phyloP scores from a whole-genome alignment of 805 yeast species.

The Starmerella lactis-condensi region DNA sequence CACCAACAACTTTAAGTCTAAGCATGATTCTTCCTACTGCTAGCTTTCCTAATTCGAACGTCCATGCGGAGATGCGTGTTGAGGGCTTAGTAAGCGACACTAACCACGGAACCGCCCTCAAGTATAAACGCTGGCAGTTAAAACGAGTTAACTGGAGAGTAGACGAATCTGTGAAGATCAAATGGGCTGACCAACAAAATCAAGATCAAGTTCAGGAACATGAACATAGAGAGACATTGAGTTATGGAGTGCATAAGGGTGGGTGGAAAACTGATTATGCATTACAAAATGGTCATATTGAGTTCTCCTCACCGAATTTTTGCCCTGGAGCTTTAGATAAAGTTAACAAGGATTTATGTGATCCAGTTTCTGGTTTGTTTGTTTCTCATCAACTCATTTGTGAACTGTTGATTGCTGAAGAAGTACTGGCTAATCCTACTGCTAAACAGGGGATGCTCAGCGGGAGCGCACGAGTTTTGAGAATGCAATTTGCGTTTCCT shows the following conservation, averaged over 20 bases:
- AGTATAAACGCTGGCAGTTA: slow-evolving; percentile 67
- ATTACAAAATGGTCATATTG: slow-evolving; percentile 52
- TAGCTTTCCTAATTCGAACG: slow-evolving; percentile 68
- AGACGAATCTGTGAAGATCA: slow-evolving; percentile 43
- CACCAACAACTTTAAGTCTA: slow-evolving; percentile 84
- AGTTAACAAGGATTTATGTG: slow-evolving; percentile 36
- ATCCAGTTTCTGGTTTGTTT: slow-evolving; percentile 57
- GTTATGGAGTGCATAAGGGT: slow-evolving; percentile 60
- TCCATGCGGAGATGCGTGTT: slow-evolving; percentile 64
- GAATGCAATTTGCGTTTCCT: slow-evolving; percentile 81
- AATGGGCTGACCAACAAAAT: slow-evolving; percentile 9
- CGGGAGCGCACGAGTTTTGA: slow-evolving; percentile 81
- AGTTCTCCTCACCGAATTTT: slow-evolving; percentile 28
- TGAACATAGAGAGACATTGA: slow-evolving; percentile 58
- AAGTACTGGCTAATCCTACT: slow-evolving; percentile 22
- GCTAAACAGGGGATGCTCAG: slow-evolving; percentile 31
- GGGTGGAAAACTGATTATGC: slow-evolving; percentile 95
- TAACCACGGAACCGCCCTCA: slow-evolving; percentile 1
- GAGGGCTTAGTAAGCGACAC: slow-evolving; percentile 32
- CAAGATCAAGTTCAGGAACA: slow-evolving; percentile 11
- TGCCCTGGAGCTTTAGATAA: slow-evolving; percentile 15
- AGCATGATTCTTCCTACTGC: slow-evolving; percentile 77
- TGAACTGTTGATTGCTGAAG: slow-evolving; percentile 92
- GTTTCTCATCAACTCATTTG: slow-evolving; percentile 62
- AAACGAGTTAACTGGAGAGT: slow-evolving; percentile 74